Evolutionary conservation across 768 basidiomycete genomes (phyloP).

Genomic region (Leccinum uliginosum): DNA sequence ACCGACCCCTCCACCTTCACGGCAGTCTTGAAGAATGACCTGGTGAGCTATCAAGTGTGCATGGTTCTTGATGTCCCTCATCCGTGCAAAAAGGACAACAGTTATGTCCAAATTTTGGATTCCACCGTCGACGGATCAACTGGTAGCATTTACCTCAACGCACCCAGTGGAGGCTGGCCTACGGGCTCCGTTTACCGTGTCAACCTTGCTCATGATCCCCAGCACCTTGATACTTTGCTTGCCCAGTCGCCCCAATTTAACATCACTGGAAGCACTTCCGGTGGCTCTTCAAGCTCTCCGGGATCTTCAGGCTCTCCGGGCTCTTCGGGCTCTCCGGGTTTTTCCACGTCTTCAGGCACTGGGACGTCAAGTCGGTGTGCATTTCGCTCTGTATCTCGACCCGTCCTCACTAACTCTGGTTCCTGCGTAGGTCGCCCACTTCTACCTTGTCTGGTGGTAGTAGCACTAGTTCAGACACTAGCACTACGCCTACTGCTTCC

Average conservation of each 20-base stretch:
- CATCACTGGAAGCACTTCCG: constrained; percentile 32
- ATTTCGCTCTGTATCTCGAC: not conserved
- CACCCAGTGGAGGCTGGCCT: constrained; percentile 66
- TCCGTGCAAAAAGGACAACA: constrained; percentile 25
- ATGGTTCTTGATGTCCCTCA: not conserved
- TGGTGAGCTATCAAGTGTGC: constrained; percentile 34
- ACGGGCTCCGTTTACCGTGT: constrained; percentile 60
- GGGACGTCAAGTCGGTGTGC: constrained; percentile 4
- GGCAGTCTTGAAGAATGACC: constrained; percentile 55
- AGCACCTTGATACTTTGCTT: constrained; percentile 48
- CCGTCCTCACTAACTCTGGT: not conserved
- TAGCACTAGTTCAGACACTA: constrained; percentile 25
- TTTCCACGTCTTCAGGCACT: constrained; percentile 9
- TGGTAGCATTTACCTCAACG: constrained; percentile 37
- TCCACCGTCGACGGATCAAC: constrained; percentile 50
- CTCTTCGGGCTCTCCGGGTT: not conserved
- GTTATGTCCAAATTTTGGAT: constrained; percentile 45
- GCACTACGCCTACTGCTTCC: constrained; percentile 24
- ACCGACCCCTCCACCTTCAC: constrained; percentile 72
- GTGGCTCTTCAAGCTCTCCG: constrained; percentile 7
- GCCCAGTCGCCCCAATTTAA: constrained; percentile 70
- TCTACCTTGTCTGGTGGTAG: constrained; percentile 16
- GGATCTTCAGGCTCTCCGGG: constrained; percentile 7
- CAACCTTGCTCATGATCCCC: constrained; percentile 56
- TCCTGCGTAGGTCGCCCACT: constrained; percentile 7